Percentiles rank a stretch among this genome's conserved stretches.
These are phyloP conservation scores for Pichia sp. DNA, from an alignment of 1,139 yeast species.

Conservation along the genomic window DNA sequence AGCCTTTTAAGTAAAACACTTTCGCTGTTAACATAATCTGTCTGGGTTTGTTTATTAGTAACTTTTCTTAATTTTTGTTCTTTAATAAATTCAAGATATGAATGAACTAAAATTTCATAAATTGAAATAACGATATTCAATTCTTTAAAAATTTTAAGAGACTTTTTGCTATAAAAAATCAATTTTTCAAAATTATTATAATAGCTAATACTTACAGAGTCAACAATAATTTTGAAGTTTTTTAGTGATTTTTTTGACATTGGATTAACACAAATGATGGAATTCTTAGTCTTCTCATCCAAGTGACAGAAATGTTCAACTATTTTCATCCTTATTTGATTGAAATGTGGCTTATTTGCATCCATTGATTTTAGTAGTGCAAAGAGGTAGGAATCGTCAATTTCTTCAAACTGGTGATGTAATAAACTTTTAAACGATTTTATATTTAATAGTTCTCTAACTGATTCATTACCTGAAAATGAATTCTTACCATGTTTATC, in stretches of 20 bases:
- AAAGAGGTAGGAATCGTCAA: constrained; percentile 22
- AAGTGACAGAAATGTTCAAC: constrained; percentile 36
- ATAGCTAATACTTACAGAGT: constrained; percentile 29
- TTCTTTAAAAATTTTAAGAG: background rate
- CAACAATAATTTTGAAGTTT: constrained; percentile 29
- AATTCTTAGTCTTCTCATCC: constrained; percentile 15
- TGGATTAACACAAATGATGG: constrained; percentile 29
- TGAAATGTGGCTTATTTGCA: constrained; percentile 35
- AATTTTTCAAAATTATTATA: constrained; percentile 6
- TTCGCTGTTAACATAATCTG: constrained; percentile 32
- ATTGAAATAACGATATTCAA: constrained; percentile 32
- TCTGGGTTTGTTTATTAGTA: constrained; percentile 26
- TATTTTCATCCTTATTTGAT: constrained; percentile 41
- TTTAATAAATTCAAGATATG: constrained; percentile 31
- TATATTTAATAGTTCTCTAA: constrained; percentile 34
- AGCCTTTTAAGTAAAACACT: constrained; percentile 16
- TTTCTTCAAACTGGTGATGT: constrained; percentile 16
- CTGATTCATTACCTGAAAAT: constrained; percentile 13
- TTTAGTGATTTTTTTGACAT: constrained; percentile 27
- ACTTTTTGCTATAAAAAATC: background rate
- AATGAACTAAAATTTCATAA: constrained; percentile 54
- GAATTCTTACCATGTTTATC: constrained; percentile 17
- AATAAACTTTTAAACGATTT: constrained; percentile 5
- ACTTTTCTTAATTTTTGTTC: constrained; percentile 29
- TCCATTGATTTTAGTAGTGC: constrained; percentile 33